phyloP scores from a whole-genome alignment of 768 basidiomycete species.

The Lactarius sp. region DNA sequence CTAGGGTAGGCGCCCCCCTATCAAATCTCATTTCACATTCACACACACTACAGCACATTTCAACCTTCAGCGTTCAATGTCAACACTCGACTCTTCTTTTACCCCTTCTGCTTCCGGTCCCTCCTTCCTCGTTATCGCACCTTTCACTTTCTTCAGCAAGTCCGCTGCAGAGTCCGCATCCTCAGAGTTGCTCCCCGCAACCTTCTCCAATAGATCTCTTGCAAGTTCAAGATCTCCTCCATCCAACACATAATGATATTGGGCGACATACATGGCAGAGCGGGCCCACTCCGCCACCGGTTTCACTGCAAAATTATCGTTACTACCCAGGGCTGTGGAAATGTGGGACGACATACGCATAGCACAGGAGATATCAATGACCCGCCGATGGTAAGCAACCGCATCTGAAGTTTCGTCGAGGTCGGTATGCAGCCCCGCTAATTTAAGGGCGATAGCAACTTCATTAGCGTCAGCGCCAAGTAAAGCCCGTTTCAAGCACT shows the following conservation, averaged over 20 bases:
- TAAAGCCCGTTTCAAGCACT: conserved; percentile 87
- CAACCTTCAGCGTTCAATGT: neutral
- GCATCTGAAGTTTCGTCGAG: conserved; percentile 66
- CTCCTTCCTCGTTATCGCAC: conserved; percentile 18
- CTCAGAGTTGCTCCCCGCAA: conserved; percentile 35
- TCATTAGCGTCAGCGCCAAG: conserved; percentile 75
- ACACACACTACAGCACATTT: neutral
- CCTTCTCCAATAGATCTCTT: conserved; percentile 60
- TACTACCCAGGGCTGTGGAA: neutral
- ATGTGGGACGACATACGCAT: conserved; percentile 43
- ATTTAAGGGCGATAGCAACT: conserved; percentile 62
- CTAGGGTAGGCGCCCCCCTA: conserved; percentile 14
- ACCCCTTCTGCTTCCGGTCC: conserved; percentile 4
- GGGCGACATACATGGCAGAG: conserved; percentile 81
- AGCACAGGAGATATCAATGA: conserved; percentile 66
- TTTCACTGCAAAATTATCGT: conserved; percentile 43
- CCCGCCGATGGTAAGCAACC: conserved; percentile 73
- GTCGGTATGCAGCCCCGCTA: conserved; percentile 66
- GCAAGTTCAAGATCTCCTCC: conserved; percentile 68
- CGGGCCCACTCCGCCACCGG: conserved; percentile 75
- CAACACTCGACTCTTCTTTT: conserved; percentile 9
- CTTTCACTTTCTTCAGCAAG: conserved; percentile 24
- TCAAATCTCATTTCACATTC: neutral
- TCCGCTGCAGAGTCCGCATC: conserved; percentile 24
- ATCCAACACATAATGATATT: conserved; percentile 61